Percentiles rank a stretch among this genome's conserved stretches.
Conservation (phyloP, 345 rosid genomes). For the Hevea brasiliensis region DNA sequence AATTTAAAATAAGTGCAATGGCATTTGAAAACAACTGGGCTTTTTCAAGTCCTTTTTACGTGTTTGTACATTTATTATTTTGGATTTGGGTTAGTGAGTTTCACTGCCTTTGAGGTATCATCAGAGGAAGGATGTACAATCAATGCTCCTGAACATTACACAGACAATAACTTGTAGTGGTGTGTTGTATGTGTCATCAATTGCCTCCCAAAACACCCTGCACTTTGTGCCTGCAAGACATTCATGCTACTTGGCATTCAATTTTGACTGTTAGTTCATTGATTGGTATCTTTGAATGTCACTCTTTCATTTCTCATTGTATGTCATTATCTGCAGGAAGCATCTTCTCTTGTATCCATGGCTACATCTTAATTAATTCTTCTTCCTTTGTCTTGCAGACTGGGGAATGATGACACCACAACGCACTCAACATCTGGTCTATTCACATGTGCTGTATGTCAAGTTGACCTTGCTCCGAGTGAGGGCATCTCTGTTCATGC, state of each 20-base stretch:
- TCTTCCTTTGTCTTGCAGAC: conserved; percentile 41
- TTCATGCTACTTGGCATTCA: too few relatives aligned
- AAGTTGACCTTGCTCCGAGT: conserved; percentile 69
- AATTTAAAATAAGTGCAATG: background rate
- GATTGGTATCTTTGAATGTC: background rate
- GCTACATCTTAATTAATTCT: too few relatives aligned
- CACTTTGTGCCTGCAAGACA: background rate
- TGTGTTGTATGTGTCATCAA: too few relatives aligned
- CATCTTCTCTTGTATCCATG: background rate
- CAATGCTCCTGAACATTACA: too few relatives aligned
- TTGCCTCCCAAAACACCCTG: too few relatives aligned
- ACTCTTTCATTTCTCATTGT: background rate
- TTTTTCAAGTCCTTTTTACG: too few relatives aligned
- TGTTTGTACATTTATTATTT: background rate
- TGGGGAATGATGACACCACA: conserved; percentile 47
- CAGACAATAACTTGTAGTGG: too few relatives aligned
- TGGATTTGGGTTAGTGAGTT: background rate
- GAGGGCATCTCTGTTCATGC: conserved; percentile 87
- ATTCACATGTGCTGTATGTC: conserved; percentile 82
- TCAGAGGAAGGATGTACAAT: background rate
- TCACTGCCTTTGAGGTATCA: background rate
- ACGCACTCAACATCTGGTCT: conserved; percentile 55
- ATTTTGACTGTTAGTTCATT: background rate
- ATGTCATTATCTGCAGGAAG: too few relatives aligned
- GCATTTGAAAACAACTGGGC: background rate